Base-by-base conservation (phyloP, 192 early-diverging fungal genomes). In the Podila horticola region DNA sequence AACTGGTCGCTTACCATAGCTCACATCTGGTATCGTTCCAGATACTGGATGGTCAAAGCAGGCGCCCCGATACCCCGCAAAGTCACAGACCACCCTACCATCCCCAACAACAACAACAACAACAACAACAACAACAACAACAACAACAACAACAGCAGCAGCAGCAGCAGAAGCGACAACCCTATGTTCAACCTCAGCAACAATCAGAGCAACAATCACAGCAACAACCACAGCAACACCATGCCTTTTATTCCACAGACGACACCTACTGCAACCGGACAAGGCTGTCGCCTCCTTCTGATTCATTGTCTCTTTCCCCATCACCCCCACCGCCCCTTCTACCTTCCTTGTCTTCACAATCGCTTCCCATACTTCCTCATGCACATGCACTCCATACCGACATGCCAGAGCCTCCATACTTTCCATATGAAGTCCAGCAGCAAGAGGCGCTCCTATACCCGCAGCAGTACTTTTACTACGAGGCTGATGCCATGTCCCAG, bases 21-120 rank as follows among this genome's bases (percentile, higher is more conserved):
- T 41, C 67, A 8, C 74, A 75, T 49, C 52, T 75, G 11, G 17
- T 34, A 8, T 75, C 74, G 13, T 75, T 75, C 62, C 62, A 75
- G 41, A 11, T 75, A 11, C 24, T 75, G 4, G 66, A 69, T 24
- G 34, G 63, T 31, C 33, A 41, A 13, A 3, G 24, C 33, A 58
- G 4, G n/a, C 11, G 48, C 28, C 45, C 24, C 12, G 22, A 51
- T 52, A 13, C 11, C n/a, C n/a, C 29, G 4, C 48, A 36, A 33
- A 69, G 58, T 24, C 45, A 60, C 26, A 48, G n/a, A 11, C 22
- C 19, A 33, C 20, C 5, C 1, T 20, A 22, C 62, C 41, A 41
- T 31, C 34, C 28, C 8, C 36, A 11, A n/a, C 36, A 31, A 4
- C 62, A 26, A 33, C 62, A 41, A 5, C 64, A 65, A n/a, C 63